A percentile compares a stretch with the other conserved stretches of the same genome.
phyloP scores from a whole-genome alignment of 495 filamentous ascomycete species.

The Talaromyces thailandensis region DNA sequence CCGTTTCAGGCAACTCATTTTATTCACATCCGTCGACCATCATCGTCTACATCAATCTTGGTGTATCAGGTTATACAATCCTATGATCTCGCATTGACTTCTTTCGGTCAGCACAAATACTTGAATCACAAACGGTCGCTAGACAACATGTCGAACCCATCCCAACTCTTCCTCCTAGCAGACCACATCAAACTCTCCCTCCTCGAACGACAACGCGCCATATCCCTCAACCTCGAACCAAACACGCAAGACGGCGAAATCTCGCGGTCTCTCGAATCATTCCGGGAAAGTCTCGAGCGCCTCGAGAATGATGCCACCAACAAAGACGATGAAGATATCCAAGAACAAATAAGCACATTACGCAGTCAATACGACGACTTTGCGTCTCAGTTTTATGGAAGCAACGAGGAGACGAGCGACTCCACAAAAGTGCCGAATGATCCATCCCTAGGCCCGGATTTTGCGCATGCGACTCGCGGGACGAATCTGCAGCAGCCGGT shows the following conservation, averaged over 20 bases:
- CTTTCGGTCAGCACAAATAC: no score
- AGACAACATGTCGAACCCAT: slow-evolving; percentile 45
- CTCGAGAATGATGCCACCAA: slow-evolving; percentile 60
- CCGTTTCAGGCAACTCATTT: slow-evolving; percentile 1
- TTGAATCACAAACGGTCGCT: neutral
- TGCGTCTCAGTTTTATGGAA: slow-evolving; percentile 52
- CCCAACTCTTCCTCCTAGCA: slow-evolving; percentile 45
- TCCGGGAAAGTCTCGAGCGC: slow-evolving; percentile 72
- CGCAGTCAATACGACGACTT: slow-evolving; percentile 50
- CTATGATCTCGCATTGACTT: no score
- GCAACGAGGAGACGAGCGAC: slow-evolving; percentile 8
- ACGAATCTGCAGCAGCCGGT: slow-evolving; percentile 37
- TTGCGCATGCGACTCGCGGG: slow-evolving; percentile 48
- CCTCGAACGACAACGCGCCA: slow-evolving; percentile 83
- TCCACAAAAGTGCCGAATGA: slow-evolving; percentile 57
- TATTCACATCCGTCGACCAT: neutral
- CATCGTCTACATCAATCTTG: neutral
- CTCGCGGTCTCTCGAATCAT: slow-evolving; percentile 75
- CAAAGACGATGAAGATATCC: slow-evolving; percentile 47
- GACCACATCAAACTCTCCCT: slow-evolving; percentile 48
- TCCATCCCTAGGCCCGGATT: slow-evolving; percentile 54
- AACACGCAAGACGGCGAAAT: slow-evolving; percentile 86
- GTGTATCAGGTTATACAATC: no score
- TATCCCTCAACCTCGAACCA: slow-evolving; percentile 72
- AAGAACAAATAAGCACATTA: slow-evolving; percentile 58